Evolutionary conservation across 2,329 filamentous ascomycete genomes (phyloP).

Genomic region (Fusarium sp.): DNA sequence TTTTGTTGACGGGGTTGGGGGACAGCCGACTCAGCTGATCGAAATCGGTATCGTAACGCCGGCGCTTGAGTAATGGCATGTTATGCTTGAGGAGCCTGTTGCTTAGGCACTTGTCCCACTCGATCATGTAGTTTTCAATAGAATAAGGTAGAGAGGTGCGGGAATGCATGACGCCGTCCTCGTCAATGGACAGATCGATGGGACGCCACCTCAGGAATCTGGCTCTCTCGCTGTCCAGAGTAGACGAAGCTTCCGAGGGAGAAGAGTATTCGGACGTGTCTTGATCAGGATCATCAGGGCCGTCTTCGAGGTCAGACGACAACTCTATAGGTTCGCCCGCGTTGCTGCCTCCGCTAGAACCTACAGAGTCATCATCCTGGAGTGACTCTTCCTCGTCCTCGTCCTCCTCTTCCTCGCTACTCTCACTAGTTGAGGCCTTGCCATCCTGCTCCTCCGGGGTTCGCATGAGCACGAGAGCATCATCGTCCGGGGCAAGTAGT

Average conservation of each 20-base stretch:
- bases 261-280: neutral
- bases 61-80: neutral
- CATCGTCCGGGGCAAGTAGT: neutral
- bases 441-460: neutral
- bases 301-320: neutral
- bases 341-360: neutral
- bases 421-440: neutral
- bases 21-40: neutral
- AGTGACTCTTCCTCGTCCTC: neutral
- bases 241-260: slow-evolving; percentile 10
- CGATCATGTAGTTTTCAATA: slow-evolving; percentile 7
- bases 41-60: neutral
- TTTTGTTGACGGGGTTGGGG: neutral
- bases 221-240: slow-evolving; percentile 4
- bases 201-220: neutral
- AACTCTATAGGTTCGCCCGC: neutral
- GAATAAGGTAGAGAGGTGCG: slow-evolving; percentile 14
- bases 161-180: neutral
- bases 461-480: neutral
- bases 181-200: neutral
- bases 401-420: neutral
- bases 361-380: neutral
- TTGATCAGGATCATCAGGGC: neutral
- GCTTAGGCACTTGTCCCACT: slow-evolving; percentile 1
- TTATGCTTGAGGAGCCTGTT: neutral